Evolutionary conservation across 768 basidiomycete species (phyloP), one percentile per base, ranked within the genome.

Genomic region (Mycena crocata): DNA sequence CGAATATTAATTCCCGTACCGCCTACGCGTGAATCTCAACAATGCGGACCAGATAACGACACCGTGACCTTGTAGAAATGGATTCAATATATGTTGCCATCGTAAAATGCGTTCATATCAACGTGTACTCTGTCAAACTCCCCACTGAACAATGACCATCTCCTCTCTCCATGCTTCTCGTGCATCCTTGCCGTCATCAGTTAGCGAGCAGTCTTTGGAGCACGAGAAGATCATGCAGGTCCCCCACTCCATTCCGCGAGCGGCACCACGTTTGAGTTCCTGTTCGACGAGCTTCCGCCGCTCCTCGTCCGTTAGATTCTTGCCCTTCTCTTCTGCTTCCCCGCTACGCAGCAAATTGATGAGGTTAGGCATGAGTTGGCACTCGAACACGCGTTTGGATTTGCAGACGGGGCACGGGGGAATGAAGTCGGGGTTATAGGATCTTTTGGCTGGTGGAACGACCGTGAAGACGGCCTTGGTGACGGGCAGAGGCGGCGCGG

Each of bases 281-380:
- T 80, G 77, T 72, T 89, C 85, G 12, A 95, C 81, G 50, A 85
- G 86, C 69, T 86, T 85, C 68, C 87, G 84, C 72, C 93, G 82
- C 76, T 93, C 90, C 72, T 89, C 91, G 48, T 93, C 92, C 10
- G 87, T 86, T 73, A 84, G 64, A 48, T 80, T 82, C 69, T 75
- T 78, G 50, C 64, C 63, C 39, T 71, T 70, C 15, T 58, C 45
- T 35, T 54, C 42, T 37, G 67, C 72, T 40, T 74, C 60, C 70
- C 75, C 68, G 34, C 75, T 74, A 55, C 84, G 81, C 17, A 98
- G 82, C 17, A 94, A 79, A 56, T 93, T 93, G 76, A 98, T 95
- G 57, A 98, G 81, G 74, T 95, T 94, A 2, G 97, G 97, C 89
- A 96, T 97, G 57, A 98, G 83, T 77, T 99, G 97, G 72, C 93